These are phyloP conservation scores for Leptomonas pyrrhocoris DNA, from an alignment of 208 protist species.

Conservation along the genomic window DNA sequence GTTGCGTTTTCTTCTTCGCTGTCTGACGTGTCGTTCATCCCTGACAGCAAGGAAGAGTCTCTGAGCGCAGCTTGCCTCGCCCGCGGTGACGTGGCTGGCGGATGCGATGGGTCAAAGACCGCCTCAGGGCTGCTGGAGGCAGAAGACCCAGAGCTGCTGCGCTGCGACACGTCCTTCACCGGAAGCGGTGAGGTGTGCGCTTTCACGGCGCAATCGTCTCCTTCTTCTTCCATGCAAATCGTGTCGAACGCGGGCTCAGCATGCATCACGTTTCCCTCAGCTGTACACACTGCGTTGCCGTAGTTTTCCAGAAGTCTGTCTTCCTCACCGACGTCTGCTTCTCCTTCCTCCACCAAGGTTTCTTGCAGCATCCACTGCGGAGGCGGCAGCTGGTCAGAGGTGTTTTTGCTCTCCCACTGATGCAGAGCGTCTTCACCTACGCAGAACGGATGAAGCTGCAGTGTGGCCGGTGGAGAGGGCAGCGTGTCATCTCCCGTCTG, in stretches of 20 bases:
- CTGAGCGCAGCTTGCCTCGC: no score
- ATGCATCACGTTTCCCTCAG: no score
- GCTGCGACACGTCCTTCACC: background rate
- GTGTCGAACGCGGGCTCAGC: no score
- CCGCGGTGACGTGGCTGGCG: no score
- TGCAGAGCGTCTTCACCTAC: background rate
- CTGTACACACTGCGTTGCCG: no score
- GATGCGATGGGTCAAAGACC: no score
- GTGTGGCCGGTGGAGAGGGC: slow-evolving; percentile 5
- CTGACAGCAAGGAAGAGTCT: background rate
- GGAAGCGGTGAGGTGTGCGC: background rate
- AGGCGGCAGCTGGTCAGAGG: background rate
- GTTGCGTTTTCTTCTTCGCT: background rate
- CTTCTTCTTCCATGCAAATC: no score
- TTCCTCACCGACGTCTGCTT: background rate
- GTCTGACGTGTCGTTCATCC: background rate
- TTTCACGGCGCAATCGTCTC: no score
- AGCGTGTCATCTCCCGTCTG: slow-evolving; percentile 16
- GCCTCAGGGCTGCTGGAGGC: no score
- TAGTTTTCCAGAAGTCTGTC: no score
- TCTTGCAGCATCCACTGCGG: slow-evolving; percentile 19
- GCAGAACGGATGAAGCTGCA: background rate
- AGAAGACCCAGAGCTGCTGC: no score
- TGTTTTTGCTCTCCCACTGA: background rate
- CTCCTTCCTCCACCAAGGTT: background rate